These are phyloP conservation scores for Vaucheria bursata DNA, from an alignment of 352 stramenopile genomes.

Conservation along the genomic window DNA sequence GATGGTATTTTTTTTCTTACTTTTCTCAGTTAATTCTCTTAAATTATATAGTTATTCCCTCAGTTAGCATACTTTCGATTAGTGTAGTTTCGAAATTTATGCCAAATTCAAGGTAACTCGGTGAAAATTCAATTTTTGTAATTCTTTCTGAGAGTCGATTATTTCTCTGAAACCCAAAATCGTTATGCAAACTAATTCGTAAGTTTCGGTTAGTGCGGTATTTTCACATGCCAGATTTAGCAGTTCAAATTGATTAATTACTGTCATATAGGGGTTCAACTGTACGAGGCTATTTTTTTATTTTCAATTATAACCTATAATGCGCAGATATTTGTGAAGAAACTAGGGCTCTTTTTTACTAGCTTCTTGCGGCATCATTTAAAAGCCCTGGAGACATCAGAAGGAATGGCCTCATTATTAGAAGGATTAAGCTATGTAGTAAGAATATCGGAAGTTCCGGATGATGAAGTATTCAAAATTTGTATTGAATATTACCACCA, in stretches of 20 bases:
- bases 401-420: constrained; percentile 77
- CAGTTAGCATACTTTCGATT: too few species aligned
- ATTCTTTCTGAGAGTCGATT: too few species aligned
- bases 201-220: not conserved
- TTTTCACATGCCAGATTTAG: not conserved
- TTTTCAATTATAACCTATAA: too few species aligned
- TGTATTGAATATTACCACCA: constrained; percentile 96
- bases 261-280: not conserved
- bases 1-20: too few species aligned
- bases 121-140: too few species aligned
- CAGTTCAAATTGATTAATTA: not conserved
- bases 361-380: constrained; percentile 75
- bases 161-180: too few species aligned
- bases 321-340: constrained; percentile 88
- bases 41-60: too few species aligned
- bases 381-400: constrained; percentile 79
- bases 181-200: constrained; percentile 18
- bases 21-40: too few species aligned
- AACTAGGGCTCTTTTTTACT: constrained; percentile 91
- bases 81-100: too few species aligned
- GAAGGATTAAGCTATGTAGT: constrained; percentile 71
- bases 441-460: constrained; percentile 75
- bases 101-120: too few species aligned
- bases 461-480: constrained; percentile 96
- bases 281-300: constrained; percentile 10